These are phyloP conservation scores for Pseudocercospora musae DNA, from an alignment of 2,329 filamentous ascomycete genomes.

Conservation along the genomic window DNA sequence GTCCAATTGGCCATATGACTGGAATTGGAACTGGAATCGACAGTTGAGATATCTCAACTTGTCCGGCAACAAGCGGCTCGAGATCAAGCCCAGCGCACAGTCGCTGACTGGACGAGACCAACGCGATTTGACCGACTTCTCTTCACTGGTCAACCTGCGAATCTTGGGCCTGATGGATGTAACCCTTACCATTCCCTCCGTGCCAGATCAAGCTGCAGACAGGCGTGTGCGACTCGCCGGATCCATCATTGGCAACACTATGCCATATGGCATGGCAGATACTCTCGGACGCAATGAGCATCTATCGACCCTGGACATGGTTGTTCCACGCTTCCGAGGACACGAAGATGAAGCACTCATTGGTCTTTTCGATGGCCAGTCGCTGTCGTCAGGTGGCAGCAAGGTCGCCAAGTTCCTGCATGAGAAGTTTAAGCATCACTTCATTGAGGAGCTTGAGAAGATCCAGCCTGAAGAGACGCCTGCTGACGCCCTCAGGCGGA, in stretches of 20 bases:
- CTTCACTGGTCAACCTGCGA: conserved; percentile 74
- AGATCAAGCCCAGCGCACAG: conserved; percentile 70
- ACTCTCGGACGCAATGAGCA: conserved; percentile 91
- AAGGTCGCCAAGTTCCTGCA: conserved; percentile 96
- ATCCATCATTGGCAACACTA: conserved; percentile 75
- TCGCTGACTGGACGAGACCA: conserved; percentile 53
- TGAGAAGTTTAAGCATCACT: conserved; percentile 87
- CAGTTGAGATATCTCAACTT: conserved; percentile 93
- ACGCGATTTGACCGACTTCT: conserved; percentile 84
- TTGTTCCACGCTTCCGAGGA: conserved; percentile 86
- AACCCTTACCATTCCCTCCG: conserved; percentile 85
- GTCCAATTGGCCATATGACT: conserved; percentile 97
- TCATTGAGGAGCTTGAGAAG: conserved; percentile 75
- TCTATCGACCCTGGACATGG: conserved; percentile 90
- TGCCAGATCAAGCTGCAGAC: conserved; percentile 93
- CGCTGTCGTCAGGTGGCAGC: conserved; percentile 82
- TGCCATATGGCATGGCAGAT: conserved; percentile 97
- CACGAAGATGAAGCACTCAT: conserved; percentile 86
- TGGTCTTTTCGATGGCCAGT: conserved; percentile 93
- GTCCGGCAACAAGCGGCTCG: conserved; percentile 91
- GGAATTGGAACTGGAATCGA: conserved; percentile 99
- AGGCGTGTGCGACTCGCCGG: conserved; percentile 93
- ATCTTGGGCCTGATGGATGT: conserved; percentile 97
- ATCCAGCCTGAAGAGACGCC: conserved; percentile 69
- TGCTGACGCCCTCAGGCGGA: conserved; percentile 75